Base-by-base conservation (phyloP, 305 asterid species). In the Fraxinus angustifolia region DNA sequence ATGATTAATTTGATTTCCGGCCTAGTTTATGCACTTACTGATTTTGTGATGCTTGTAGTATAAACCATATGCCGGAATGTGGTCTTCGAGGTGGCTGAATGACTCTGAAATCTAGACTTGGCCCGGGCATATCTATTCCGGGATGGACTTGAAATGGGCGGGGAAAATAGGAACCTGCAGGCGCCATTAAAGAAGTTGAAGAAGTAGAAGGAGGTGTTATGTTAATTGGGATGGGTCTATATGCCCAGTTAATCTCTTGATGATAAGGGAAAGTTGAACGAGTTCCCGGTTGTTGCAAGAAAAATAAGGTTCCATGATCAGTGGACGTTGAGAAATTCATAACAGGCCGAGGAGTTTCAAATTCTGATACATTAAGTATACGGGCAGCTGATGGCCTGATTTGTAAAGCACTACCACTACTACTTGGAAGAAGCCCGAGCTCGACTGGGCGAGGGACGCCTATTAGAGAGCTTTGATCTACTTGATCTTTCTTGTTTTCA, bases 11-110 rank as follows among this genome's bases (percentile, higher is more conserved):
- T 56, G 30, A 42, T 40, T 14, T 16, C 60, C 21, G 2, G 60
- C 60, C 7, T 14, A 50, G 21, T 50, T 50, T 16, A 50, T 75
- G 40, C 30, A 88, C 97, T 91, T 87, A 96, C 99, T 93, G 98
- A 83, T 86, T 89, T 76, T 79, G 89, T 8, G 95, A 89, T 12
- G 99, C 92, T 84, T 90, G 97, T 0, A 96, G 90, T 88, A 88
- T 86, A 80, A 96, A 93, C 99, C 99, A 96, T 40, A 96, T 10
- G 35, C 99, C 99, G 12, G 97, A 91, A 91, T 89, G 94, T 80
- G 94, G 97, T 74, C 98, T 87, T 71, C 90, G 88, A 14, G 97
- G 99, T 12, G 98, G 92, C 38, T 85, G 92, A 77, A 93, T 77
- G 26, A 94, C 97, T 86, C 98, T 82, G 82, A 93, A 91, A 85